Conservation (phyloP, 257 asterid species). For the Leonotis leonurus region DNA sequence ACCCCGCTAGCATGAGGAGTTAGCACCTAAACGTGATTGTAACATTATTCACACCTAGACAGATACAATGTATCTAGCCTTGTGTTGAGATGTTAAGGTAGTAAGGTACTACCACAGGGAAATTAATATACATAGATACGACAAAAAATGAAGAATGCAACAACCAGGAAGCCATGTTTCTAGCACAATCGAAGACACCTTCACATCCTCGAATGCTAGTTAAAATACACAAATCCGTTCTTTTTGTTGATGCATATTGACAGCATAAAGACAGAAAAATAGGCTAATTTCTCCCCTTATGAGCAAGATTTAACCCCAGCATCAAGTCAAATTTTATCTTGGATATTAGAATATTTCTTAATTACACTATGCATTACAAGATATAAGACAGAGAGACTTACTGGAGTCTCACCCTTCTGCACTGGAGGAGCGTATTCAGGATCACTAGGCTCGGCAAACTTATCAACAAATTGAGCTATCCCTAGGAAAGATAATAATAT, state of each 20-base stretch:
- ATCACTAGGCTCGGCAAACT: constrained; percentile 82
- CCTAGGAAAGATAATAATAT: constrained; percentile 32
- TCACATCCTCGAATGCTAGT: neutral
- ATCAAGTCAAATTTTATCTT: no score
- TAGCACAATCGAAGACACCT: neutral
- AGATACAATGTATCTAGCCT: neutral
- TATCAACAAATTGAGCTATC: constrained; percentile 66
- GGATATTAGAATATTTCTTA: neutral
- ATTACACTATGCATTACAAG: neutral
- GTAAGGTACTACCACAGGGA: no score
- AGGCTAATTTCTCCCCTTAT: no score
- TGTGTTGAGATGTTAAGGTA: no score
- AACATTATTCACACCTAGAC: neutral
- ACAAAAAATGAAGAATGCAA: no score
- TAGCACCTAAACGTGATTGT: neutral
- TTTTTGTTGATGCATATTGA: no score
- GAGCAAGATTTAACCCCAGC: no score
- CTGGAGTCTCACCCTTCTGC: constrained; percentile 85
- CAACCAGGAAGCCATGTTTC: no score
- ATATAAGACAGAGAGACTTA: constrained; percentile 28
- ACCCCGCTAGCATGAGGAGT: neutral
- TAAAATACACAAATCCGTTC: neutral
- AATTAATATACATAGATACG: no score
- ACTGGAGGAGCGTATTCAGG: constrained; percentile 83
- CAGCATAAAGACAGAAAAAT: no score